Conservation (phyloP, 768 basidiomycete species). For the Serendipita vermifera region DNA sequence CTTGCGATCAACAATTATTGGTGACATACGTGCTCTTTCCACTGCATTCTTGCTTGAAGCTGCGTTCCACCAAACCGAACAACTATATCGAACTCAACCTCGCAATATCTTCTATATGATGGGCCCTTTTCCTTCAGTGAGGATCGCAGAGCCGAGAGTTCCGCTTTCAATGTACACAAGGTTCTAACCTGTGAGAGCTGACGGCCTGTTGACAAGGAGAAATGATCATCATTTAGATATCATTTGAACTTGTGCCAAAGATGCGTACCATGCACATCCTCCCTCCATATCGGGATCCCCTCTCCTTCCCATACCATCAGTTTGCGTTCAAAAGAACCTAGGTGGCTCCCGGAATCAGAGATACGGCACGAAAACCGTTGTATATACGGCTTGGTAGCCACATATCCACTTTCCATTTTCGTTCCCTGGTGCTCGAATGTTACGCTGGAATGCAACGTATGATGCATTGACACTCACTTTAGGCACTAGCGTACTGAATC, state of each 20-base stretch:
- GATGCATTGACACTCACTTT: background rate
- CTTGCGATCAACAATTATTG: background rate
- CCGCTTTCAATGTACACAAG: background rate
- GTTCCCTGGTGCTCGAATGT: background rate
- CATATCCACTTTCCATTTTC: background rate
- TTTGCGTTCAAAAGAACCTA: no score
- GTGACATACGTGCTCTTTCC: background rate
- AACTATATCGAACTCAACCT: background rate
- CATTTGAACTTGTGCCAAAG: no score
- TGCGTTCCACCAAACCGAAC: background rate
- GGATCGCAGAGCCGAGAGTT: background rate
- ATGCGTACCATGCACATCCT: background rate
- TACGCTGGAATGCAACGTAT: background rate
- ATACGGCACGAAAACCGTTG: background rate
- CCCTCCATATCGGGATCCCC: background rate
- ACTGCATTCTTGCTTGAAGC: background rate
- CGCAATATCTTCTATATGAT: background rate
- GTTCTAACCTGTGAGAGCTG: background rate
- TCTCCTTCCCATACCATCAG: background rate
- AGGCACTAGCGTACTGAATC: background rate
- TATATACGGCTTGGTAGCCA: background rate
- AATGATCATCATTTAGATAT: background rate
- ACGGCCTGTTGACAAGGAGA: background rate
- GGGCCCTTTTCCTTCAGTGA: background rate
- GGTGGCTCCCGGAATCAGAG: background rate